Evolutionary conservation across 164 flowering plant species (phyloP).

Genomic region (Vitis riparia): DNA sequence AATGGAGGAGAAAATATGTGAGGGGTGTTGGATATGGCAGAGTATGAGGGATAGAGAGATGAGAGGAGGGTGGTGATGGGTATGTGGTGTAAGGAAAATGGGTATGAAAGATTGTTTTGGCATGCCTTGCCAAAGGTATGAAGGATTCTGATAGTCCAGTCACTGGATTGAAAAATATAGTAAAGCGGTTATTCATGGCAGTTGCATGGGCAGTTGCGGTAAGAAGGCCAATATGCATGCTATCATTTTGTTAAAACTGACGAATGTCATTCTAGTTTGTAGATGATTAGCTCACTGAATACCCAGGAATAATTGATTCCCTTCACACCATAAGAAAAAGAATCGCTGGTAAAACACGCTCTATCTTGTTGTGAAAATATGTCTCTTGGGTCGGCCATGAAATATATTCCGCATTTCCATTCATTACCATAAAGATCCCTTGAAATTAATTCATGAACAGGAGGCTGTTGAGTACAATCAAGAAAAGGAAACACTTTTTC

Average conservation of each 20-base stretch:
- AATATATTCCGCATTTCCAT: constrained; percentile 31
- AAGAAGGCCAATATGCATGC: constrained; percentile 10
- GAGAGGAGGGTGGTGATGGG: no score
- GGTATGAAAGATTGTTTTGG: no score
- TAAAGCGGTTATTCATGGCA: constrained; percentile 9
- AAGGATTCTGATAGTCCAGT: no score
- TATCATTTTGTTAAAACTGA: constrained; percentile 15
- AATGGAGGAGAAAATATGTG: no score
- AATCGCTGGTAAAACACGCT: constrained; percentile 1
- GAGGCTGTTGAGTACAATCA: constrained; percentile 29
- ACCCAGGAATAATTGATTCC: constrained; percentile 14
- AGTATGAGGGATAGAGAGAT: no score
- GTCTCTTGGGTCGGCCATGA: constrained; percentile 20
- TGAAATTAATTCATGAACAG: constrained; percentile 27
- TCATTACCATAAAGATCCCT: constrained; percentile 31
- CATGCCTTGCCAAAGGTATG: no score
- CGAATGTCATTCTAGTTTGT: constrained; percentile 13
- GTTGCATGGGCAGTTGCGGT: constrained; percentile 6
- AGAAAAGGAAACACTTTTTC: constrained; percentile 33
- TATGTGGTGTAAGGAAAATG: no score
- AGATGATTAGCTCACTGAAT: constrained; percentile 18
- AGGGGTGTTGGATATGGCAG: no score
- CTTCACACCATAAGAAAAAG: constrained; percentile 13
- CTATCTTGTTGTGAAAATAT: background rate
- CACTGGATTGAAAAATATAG: no score